These are phyloP conservation scores for Mortierella hygrophila DNA, from an alignment of 192 early-diverging fungal species.

Conservation along the genomic window DNA sequence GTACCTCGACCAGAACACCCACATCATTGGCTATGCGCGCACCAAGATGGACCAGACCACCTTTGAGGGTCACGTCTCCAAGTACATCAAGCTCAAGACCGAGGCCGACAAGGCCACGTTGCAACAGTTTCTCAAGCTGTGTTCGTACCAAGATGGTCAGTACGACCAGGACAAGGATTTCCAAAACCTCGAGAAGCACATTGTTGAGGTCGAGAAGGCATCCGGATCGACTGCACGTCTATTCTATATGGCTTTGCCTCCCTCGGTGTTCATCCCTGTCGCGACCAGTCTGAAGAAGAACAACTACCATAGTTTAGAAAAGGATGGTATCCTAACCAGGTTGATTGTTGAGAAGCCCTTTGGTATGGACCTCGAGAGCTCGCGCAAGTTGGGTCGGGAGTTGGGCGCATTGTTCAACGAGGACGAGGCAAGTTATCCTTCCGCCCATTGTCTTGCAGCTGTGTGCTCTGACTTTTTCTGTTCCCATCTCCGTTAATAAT, in stretches of 20 bases:
- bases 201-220: constrained; percentile 70
- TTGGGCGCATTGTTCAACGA: constrained; percentile 87
- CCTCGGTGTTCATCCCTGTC: constrained; percentile 93
- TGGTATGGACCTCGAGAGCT: constrained; percentile 91
- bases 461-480: not conserved
- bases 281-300: constrained; percentile 78
- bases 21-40: constrained; percentile 95
- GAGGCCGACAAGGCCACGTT: constrained; percentile 71
- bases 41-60: constrained; percentile 79
- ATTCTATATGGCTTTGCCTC: constrained; percentile 97
- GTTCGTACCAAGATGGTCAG: constrained; percentile 84
- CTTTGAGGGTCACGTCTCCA: constrained; percentile 80
- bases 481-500: not conserved
- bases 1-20: constrained; percentile 79
- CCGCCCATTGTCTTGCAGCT: too few species aligned
- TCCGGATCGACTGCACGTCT: constrained; percentile 75
- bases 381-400: constrained; percentile 76
- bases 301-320: constrained; percentile 64
- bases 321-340: constrained; percentile 75
- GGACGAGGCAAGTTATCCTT: constrained; percentile 73
- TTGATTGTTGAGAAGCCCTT: constrained; percentile 99
- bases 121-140: constrained; percentile 73
- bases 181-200: constrained; percentile 70
- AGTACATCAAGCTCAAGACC: constrained; percentile 75
- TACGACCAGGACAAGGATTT: constrained; percentile 87